Evolutionary conservation across 2,329 filamentous ascomycete genomes (phyloP).

Genomic region (Juglanconis sp.): DNA sequence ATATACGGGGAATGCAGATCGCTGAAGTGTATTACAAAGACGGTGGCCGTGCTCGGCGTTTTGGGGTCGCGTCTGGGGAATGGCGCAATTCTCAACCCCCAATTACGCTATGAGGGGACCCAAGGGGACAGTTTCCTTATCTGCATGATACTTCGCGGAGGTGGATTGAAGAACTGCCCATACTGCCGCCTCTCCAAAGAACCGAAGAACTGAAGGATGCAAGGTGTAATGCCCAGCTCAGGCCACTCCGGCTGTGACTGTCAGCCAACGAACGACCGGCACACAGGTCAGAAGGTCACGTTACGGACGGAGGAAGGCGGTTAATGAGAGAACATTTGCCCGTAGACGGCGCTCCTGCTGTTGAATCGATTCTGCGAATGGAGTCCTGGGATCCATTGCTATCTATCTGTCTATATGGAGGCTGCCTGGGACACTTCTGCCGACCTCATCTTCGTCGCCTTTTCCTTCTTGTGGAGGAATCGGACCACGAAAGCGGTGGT

Average conservation of each 20-base stretch:
- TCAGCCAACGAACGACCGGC: no score
- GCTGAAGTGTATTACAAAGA: background rate
- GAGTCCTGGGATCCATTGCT: no score
- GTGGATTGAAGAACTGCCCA: background rate
- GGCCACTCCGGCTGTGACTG: no score
- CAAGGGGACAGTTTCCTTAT: background rate
- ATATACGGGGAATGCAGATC: background rate
- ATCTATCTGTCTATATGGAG: no score
- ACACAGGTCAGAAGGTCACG: no score
- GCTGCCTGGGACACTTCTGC: background rate
- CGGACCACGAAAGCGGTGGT: background rate
- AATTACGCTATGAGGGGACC: slow-evolving; percentile 19
- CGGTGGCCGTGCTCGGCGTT: slow-evolving; percentile 1
- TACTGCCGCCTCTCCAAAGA: background rate
- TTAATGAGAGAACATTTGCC: no score
- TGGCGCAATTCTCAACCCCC: slow-evolving; percentile 12
- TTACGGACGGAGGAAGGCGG: no score
- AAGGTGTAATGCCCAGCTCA: no score
- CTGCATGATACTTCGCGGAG: background rate
- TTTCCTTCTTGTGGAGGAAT: slow-evolving; percentile 2
- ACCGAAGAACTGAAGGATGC: no score
- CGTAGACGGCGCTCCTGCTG: no score
- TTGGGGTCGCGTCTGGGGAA: background rate
- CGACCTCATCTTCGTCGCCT: background rate
- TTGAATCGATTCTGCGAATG: background rate